These are phyloP conservation scores for Fomitopsis pulvina DNA, from an alignment of 768 basidiomycete species.

Conservation along the genomic window DNA sequence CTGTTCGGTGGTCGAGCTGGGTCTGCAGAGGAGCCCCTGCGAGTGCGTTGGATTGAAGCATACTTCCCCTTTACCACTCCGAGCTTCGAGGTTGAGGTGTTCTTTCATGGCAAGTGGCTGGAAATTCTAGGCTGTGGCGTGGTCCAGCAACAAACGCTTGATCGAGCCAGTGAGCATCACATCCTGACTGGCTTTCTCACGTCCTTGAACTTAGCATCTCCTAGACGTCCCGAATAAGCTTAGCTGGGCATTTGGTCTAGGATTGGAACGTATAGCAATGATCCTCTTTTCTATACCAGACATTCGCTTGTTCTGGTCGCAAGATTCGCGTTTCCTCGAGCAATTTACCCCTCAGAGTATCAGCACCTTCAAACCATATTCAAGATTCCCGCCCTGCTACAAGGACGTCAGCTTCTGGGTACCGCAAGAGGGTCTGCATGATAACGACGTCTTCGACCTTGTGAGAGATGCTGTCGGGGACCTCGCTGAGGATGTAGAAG, in stretches of 20 bases:
- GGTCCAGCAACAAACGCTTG: slow-evolving; percentile 80
- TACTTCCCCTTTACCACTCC: slow-evolving; percentile 98
- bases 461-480: slow-evolving; percentile 92
- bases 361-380: slow-evolving; percentile 82
- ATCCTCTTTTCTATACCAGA: slow-evolving; percentile 95
- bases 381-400: slow-evolving; percentile 87
- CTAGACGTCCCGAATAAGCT: slow-evolving; percentile 75
- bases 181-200: neutral
- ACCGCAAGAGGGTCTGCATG: slow-evolving; percentile 57
- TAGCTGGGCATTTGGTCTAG: slow-evolving; percentile 98
- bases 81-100: slow-evolving; percentile 96
- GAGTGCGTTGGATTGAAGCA: slow-evolving; percentile 95
- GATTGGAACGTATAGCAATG: slow-evolving; percentile 97
- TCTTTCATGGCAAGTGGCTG: slow-evolving; percentile 94
- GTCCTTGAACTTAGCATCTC: no score
- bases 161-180: slow-evolving; percentile 67
- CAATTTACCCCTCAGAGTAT: slow-evolving; percentile 81
- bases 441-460: slow-evolving; percentile 96
- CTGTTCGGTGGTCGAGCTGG: slow-evolving; percentile 66
- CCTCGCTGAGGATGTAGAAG: slow-evolving; percentile 82
- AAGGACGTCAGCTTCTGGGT: slow-evolving; percentile 97
- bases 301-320: slow-evolving; percentile 96
- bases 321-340: slow-evolving; percentile 76
- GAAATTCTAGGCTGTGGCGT: slow-evolving; percentile 95
- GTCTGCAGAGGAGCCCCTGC: slow-evolving; percentile 60